Evolutionary conservation across 2,329 filamentous ascomycete species (phyloP), one percentile per base, ranked within the genome.

Genomic region (Exophiala dermatitidis): DNA sequence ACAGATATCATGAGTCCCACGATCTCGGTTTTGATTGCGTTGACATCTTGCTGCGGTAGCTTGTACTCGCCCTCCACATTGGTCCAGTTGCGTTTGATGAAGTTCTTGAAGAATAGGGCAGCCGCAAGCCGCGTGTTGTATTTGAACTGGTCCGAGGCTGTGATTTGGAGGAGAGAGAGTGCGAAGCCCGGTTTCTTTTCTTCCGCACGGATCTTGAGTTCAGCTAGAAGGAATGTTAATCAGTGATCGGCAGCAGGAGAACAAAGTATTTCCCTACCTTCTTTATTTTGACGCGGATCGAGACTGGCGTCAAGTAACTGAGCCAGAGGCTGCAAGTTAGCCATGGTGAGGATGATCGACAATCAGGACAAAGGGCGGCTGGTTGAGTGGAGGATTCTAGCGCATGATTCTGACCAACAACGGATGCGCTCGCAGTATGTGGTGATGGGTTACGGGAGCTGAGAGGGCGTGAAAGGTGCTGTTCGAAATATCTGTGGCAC

Each of bases 81-180:
- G 76, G 89, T 88, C 82, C 94, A 98, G 76, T 90, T 93, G 67
- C 86, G 83, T 71, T 87, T 86, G 67, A 98, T 90, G 71, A 95
- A 95, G 76, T 98, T 98, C 74, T 98, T 98, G 81, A 98, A 98
- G 75, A 88, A 93, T 56, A 98, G 79, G 30, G 93, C 88, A 65
- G 87, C 88, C 4, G 91, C 83, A 40, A 98, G 83, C 58, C 93
- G 84, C 57, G 88, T 93, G 64, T 88, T 91, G 60, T 78, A 73
- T 38, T 88, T 84, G 59, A 86, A 81, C 40, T 79, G 75, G 53
- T 84, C 81, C 62, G 85, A 83, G 60, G 87, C 88, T 65, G 95
- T 89, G 67, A 97, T 94, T 64, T 91, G 90, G 48, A 98, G 85
- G 50, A 98, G 83, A 51, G 80, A 78, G 48, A 97, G 78, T 10